Evolutionary conservation across 257 asterid genomes (phyloP), one percentile per base, ranked within the genome.

Genomic region (Solanum bulbocastanum): DNA sequence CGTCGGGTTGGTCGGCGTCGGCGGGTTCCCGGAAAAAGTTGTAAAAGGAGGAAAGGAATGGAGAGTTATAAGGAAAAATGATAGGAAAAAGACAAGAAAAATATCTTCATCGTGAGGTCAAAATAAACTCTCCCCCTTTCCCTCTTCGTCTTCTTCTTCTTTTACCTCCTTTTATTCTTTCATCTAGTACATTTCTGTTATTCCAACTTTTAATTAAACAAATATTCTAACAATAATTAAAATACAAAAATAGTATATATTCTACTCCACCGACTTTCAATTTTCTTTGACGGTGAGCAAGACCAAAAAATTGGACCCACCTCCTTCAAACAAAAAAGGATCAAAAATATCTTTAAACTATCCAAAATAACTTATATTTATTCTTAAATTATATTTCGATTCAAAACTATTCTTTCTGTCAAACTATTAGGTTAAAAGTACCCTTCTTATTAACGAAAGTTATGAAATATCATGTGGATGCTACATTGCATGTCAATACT

Each of bases 1-100:
- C 84, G 84, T 40, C 76, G 69, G 87, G 60, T 49, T 52, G 60
- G 23, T 52, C 84, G 84, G 84, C 84, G 84, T 42, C 76, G 87
- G 87, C 22, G 68, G 42, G 85, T 10, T 18, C 66, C 68, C 68
- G 68, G 20, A 0, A 81, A 81, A 81, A 30, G 0, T 5, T 18
- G 10, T 8, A 49, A 49, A 15, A 46, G 68, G 42, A 81, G 68
- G 85, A 81, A 44, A 23, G 40, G 40, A 46, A 81, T 16, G 40
- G 85, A 46, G 85, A 81, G 40, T 46, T 44, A 27, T 30, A 81
- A 81, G 68, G 68, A 16, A 30, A 36, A 65, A 68, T 40, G 60
- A 37, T 66, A 65, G 33, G 73, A 60, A 33, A 33, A 60, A 25
- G 35, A 62, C 36, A 39, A 44, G 62, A 85, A 85, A 69, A 68